These are phyloP conservation scores for Picea abies DNA, from an alignment of 83 land plant genomes.

Conservation along the genomic window DNA sequence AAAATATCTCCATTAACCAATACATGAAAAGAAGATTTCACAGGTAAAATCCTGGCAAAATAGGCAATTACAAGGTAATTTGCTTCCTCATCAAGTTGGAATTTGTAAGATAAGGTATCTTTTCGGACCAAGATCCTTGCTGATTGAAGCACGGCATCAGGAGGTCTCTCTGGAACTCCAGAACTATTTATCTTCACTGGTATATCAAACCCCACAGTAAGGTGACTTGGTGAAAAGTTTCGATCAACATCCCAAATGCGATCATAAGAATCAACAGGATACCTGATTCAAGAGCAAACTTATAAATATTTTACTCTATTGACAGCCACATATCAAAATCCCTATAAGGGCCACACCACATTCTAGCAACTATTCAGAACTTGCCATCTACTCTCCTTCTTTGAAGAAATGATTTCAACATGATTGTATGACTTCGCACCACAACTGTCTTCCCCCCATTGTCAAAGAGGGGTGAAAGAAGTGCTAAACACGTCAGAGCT, in stretches of 20 bases:
- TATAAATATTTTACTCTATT: background rate
- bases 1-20: conserved; percentile 37
- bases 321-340: background rate
- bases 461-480: conserved; percentile 5
- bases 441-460: background rate
- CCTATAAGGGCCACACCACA: background rate
- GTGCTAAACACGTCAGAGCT: background rate
- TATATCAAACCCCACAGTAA: conserved; percentile 32
- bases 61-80: conserved; percentile 45
- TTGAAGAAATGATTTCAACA: background rate
- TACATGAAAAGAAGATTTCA: conserved; percentile 41
- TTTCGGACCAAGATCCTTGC: conserved; percentile 46
- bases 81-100: conserved; percentile 29
- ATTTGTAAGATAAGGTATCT: conserved; percentile 30
- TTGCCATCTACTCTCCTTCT: background rate
- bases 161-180: conserved; percentile 43
- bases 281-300: conserved; percentile 32
- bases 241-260: conserved; percentile 64
- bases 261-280: conserved; percentile 55
- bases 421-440: background rate
- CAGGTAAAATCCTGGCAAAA: conserved; percentile 53
- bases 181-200: conserved; percentile 23
- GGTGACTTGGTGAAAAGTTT: conserved; percentile 38
- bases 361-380: conserved; percentile 7
- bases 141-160: conserved; percentile 50